Base-by-base conservation (phyloP, 768 basidiomycete genomes). In the Lactifluus volemus region DNA sequence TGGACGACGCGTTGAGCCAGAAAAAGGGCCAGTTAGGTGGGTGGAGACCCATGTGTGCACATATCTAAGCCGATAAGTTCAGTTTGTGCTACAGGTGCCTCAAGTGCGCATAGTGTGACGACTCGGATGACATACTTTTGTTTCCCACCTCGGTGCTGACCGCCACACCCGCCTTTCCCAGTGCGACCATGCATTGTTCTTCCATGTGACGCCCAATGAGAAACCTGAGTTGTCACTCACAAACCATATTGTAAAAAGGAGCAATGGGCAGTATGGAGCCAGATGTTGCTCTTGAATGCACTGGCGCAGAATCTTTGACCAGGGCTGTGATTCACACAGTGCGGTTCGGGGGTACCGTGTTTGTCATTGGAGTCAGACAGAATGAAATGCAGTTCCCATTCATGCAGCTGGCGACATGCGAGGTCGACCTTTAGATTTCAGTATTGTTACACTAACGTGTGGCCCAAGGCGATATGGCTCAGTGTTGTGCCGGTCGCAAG, bases 381-480 rank as follows among this genome's bases (percentile, higher is more conserved):
- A 80, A 77, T 67, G 83, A 86, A 70, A 53, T 51, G 47, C 42
- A 81, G 81, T 85, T 86, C 74, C 85, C 85, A 15, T 86, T 86
- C 71, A 86, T 86, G 85, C 82, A 84, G 65, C 76, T 86, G 42
- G 83, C 82, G 63, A 84, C 82, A 32, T 84, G 85, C 60, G 85
- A 86, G 69, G 84, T 86, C 52, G 85, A 86, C 63, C 76, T 86
- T n/a, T 58, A 77, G 77, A 60, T 84, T 86, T 72, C 84, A 83
- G 70, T 86, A 84, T 68, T 81, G 85, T 29, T 86, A 86, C 64
- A 80, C 82, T 29, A 85, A 84, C 67, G 73, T 86, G 77, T 95
- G 92, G 73, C 90, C 90, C 10, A 89, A 88, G 68, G 92, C 92
- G 2, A 82, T 95, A 60, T 81, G 85, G 5, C 83, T 94, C 9